Conservation (phyloP, 1,284 basidiomycete genomes). For the Cryptococcus sp. region DNA sequence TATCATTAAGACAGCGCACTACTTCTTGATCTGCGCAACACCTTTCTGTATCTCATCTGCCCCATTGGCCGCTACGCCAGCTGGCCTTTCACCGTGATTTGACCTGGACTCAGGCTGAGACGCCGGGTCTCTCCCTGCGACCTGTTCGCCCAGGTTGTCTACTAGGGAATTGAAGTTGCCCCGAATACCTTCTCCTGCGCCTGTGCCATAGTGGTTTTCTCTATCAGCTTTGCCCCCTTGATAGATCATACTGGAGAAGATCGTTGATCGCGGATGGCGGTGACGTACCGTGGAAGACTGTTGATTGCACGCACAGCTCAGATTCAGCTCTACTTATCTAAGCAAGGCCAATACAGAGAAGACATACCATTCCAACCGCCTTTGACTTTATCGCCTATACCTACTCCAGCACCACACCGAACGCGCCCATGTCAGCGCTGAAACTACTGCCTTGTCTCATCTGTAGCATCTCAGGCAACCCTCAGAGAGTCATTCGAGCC, state of each 20-base stretch:
- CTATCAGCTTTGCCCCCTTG: neutral
- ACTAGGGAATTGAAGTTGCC: conserved; percentile 39
- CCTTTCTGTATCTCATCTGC: conserved; percentile 31
- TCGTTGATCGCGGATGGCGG: neutral
- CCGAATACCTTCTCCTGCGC: conserved; percentile 36
- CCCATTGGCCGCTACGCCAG: conserved; percentile 26
- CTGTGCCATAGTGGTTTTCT: conserved; percentile 9
- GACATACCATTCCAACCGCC: conserved; percentile 28
- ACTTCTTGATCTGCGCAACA: conserved; percentile 20
- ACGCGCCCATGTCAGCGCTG: neutral
- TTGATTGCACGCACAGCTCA: neutral
- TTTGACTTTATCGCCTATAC: conserved; percentile 32
- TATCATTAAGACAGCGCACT: too few relatives aligned
- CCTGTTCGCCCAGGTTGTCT: conserved; percentile 32
- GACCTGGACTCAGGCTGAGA: conserved; percentile 11
- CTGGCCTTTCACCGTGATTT: conserved; percentile 21
- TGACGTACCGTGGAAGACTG: conserved; percentile 27
- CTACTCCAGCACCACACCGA: conserved; percentile 9
- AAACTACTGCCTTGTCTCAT: neutral
- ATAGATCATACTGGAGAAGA: neutral
- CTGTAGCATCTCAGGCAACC: too few relatives aligned
- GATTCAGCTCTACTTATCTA: neutral
- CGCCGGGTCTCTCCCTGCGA: conserved; percentile 22
- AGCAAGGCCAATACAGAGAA: neutral
- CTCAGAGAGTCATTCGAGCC: neutral